These are phyloP conservation scores for Erythrophleum ivorense DNA, from an alignment of 331 rosid genomes.

Conservation along the genomic window DNA sequence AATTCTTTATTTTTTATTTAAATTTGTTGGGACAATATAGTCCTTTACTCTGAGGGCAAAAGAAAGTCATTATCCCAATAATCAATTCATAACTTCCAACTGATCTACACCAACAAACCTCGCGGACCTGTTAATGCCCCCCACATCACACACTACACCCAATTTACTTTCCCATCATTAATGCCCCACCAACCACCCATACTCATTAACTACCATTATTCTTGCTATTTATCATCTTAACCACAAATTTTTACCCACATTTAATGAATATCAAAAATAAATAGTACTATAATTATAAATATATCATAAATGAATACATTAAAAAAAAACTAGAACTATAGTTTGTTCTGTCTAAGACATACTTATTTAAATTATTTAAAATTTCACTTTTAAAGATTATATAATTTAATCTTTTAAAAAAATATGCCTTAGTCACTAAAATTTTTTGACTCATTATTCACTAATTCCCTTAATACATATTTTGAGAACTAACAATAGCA, in stretches of 20 bases:
- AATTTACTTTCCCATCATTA: slow-evolving; percentile 48
- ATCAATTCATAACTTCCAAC: slow-evolving; percentile 70
- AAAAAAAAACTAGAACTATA: no score
- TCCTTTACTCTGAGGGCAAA: slow-evolving; percentile 5
- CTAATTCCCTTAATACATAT: no score
- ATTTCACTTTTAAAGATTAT: no score
- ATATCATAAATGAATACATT: not conserved
- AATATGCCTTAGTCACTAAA: no score
- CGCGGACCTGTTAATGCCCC: slow-evolving; percentile 58
- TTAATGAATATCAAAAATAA: not conserved
- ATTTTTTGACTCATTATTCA: no score
- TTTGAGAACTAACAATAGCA: no score
- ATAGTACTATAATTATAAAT: no score
- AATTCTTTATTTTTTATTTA: not conserved
- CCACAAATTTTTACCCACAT: not conserved
- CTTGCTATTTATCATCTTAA: not conserved
- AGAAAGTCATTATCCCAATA: slow-evolving; percentile 49
- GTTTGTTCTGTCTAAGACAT: no score
- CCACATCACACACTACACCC: slow-evolving; percentile 46
- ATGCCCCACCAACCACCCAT: slow-evolving; percentile 41
- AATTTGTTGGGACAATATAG: not conserved
- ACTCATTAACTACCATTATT: slow-evolving; percentile 1
- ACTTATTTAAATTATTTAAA: no score
- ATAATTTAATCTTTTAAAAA: no score
- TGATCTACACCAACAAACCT: slow-evolving; percentile 61